A percentile compares a stretch with the other conserved stretches of the same genome.
Conservation (phyloP, 495 filamentous ascomycete species). For the Lasiosphaeria miniovina region DNA sequence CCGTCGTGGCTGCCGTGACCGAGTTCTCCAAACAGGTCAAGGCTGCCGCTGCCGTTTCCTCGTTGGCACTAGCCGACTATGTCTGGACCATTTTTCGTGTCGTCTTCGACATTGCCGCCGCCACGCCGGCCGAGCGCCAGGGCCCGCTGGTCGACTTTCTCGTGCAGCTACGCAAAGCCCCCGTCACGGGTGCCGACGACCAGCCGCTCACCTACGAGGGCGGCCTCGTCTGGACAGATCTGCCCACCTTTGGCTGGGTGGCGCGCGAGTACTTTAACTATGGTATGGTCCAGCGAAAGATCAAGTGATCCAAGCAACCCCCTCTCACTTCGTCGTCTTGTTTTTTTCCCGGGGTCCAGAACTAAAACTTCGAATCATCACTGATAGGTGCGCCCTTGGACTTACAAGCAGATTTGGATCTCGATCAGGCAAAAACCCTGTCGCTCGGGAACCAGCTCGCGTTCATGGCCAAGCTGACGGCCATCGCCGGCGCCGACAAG, state of each 20-base stretch:
- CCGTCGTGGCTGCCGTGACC: conserved; percentile 3
- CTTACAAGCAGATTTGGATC: too few relatives aligned
- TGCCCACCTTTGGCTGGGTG: conserved; percentile 13
- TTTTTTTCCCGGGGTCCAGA: too few relatives aligned
- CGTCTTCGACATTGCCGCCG: conserved; percentile 8
- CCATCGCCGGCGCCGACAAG: conserved; percentile 4
- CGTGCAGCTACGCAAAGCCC: conserved; percentile 3
- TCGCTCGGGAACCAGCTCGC: conserved; percentile 13
- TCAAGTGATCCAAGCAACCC: too few relatives aligned
- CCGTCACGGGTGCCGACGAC: neutral
- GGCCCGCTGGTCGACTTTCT: conserved; percentile 9
- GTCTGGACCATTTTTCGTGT: conserved; percentile 11
- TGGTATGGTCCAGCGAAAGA: conserved; percentile 8
- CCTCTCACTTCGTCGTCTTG: too few relatives aligned
- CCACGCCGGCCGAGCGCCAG: conserved; percentile 5
- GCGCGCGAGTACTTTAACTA: conserved; percentile 17
- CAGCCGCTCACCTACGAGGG: neutral
- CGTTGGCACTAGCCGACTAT: conserved; percentile 3
- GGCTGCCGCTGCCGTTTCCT: neutral
- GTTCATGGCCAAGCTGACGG: conserved; percentile 24
- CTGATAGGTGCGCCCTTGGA: too few relatives aligned
- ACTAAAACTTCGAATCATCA: too few relatives aligned
- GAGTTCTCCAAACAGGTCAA: neutral
- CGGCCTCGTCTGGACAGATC: conserved; percentile 14
- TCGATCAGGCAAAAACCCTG: conserved; percentile 1